Evolutionary conservation across 2,329 filamentous ascomycete genomes (phyloP).

Genomic region (Cladosporium halotolerans): DNA sequence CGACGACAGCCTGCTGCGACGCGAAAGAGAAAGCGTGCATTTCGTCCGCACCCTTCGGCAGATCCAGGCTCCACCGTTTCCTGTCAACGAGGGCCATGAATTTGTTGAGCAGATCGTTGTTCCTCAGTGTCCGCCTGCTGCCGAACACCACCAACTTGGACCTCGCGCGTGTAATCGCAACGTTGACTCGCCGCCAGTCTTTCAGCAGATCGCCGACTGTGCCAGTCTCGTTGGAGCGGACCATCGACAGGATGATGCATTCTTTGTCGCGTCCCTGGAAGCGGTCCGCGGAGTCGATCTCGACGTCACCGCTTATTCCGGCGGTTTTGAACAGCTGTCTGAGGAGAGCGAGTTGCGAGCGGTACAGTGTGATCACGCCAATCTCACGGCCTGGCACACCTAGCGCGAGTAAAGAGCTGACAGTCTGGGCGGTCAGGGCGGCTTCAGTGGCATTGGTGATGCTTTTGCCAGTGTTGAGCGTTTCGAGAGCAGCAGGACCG

Average conservation of each 20-base stretch:
- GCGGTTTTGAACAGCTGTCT: conserved; percentile 56
- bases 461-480: conserved; percentile 66
- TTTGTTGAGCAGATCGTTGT: conserved; percentile 65
- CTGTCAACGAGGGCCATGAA: conserved; percentile 74
- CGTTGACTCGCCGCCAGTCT: conserved; percentile 91
- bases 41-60: conserved; percentile 35
- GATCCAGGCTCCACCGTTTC: conserved; percentile 71
- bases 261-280: conserved; percentile 97
- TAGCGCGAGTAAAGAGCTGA: conserved; percentile 67
- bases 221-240: conserved; percentile 75
- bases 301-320: conserved; percentile 53
- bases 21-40: conserved; percentile 22
- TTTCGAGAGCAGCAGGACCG: conserved; percentile 58
- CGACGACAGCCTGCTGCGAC: conserved; percentile 17
- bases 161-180: conserved; percentile 87
- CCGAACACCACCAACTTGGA: conserved; percentile 88
- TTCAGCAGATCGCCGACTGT: conserved; percentile 85
- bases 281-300: conserved; percentile 95
- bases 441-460: conserved; percentile 87
- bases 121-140: conserved; percentile 66
- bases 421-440: conserved; percentile 68
- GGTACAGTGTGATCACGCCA: conserved; percentile 94
- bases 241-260: conserved; percentile 78
- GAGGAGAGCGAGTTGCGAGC: conserved; percentile 79
- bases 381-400: conserved; percentile 73